These are phyloP conservation scores for Ambrosia artemisiifolia DNA, from an alignment of 129 eudicot species.

Conservation along the genomic window DNA sequence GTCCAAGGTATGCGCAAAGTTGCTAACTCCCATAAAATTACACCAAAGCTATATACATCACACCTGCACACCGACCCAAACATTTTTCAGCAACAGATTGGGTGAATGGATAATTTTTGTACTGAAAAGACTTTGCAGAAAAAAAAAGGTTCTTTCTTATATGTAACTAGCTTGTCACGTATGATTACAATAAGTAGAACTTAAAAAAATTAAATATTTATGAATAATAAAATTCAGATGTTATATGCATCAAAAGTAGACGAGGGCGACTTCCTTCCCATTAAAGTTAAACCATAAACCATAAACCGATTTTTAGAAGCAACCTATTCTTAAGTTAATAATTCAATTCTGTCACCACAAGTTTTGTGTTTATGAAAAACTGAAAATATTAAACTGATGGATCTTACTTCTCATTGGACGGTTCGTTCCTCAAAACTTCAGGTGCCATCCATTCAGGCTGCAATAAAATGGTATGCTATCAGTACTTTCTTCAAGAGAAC, in stretches of 20 bases:
- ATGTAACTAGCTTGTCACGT: neutral
- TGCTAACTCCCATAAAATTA: conserved; percentile 88
- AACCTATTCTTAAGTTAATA: neutral
- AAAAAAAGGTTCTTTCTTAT: neutral
- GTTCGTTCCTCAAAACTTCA: conserved; percentile 89
- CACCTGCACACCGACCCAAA: conserved; percentile 45
- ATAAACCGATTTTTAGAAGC: neutral
- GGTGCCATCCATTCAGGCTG: conserved; percentile 99
- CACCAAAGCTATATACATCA: conserved; percentile 76
- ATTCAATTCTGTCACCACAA: neutral
- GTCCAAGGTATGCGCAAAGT: conserved; percentile 88
- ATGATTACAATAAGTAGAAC: no score
- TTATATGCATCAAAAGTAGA: neutral
- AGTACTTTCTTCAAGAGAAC: conserved; percentile 1
- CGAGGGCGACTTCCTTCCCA: neutral
- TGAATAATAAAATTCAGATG: neutral
- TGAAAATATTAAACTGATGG: neutral
- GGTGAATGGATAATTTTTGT: neutral
- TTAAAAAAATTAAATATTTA: neutral
- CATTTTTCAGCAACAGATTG: neutral
- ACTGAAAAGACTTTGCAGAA: neutral
- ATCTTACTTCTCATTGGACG: conserved; percentile 90
- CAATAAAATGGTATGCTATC: conserved; percentile 33
- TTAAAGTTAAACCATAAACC: neutral
- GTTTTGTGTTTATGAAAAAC: neutral